Percentiles rank a stretch among this genome's conserved stretches.
phyloP scores from a whole-genome alignment of 2,329 filamentous ascomycete species.

The Fusarium brevicatenulatum region DNA sequence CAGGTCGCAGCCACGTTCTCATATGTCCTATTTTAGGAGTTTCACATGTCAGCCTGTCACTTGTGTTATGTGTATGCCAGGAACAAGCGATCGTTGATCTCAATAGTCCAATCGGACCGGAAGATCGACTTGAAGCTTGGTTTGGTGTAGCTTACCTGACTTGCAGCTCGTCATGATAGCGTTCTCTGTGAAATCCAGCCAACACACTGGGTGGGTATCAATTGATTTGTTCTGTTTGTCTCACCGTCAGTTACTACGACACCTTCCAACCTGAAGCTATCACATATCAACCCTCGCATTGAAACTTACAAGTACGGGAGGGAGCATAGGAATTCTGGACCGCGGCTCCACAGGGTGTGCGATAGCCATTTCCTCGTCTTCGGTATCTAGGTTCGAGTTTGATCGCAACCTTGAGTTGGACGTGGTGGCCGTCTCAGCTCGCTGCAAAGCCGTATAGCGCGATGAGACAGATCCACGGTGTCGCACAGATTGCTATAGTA shows the following conservation, averaged over 20 bases:
- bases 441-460: conserved; percentile 59
- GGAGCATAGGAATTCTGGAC: conserved; percentile 83
- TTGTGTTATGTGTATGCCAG: not conserved
- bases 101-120: conserved; percentile 11
- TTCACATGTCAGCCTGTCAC: conserved; percentile 33
- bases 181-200: conserved; percentile 93
- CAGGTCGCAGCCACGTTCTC: conserved; percentile 77
- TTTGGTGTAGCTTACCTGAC: conserved; percentile 72
- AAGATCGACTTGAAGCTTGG: not conserved
- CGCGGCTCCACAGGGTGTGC: conserved; percentile 88
- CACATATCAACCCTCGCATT: not conserved
- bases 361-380: conserved; percentile 67
- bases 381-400: conserved; percentile 71
- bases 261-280: not conserved
- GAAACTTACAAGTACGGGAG: conserved; percentile 82
- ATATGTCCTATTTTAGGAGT: conserved; percentile 69
- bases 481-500: conserved; percentile 39
- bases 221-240: conserved; percentile 75
- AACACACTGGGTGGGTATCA: conserved; percentile 86
- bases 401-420: conserved; percentile 70
- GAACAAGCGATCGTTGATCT: conserved; percentile 3
- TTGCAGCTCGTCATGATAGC: conserved; percentile 93
- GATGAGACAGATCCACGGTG: conserved; percentile 66
- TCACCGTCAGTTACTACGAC: conserved; percentile 27
- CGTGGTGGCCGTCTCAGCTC: conserved; percentile 71